Conservation (phyloP, 257 asterid species). For the Leonotis leonurus region DNA sequence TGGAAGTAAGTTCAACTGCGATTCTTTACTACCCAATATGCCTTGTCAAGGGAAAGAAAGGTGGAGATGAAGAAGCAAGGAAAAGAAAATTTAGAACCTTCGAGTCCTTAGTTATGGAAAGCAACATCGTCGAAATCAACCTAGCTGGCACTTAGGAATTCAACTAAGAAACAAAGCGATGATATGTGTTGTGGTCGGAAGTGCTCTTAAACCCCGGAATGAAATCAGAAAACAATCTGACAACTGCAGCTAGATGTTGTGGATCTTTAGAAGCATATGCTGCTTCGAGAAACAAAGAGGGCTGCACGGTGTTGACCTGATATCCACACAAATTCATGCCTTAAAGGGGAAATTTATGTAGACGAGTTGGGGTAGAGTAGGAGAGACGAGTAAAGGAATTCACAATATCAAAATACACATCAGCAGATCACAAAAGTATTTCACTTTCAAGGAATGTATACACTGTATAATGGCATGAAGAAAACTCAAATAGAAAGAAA, state of each 20-base stretch:
- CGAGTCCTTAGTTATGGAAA: background rate
- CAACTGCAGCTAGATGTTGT: constrained; percentile 74
- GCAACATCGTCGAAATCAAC: background rate
- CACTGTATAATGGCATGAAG: background rate
- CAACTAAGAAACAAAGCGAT: constrained; percentile 49
- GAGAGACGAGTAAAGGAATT: background rate
- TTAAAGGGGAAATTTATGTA: background rate
- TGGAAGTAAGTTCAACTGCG: background rate
- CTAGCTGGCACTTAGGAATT: constrained; percentile 18
- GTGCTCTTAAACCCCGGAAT: constrained; percentile 78
- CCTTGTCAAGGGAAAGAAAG: constrained; percentile 8
- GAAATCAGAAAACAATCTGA: constrained; percentile 81
- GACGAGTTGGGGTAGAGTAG: background rate
- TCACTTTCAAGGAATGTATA: background rate
- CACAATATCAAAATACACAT: background rate
- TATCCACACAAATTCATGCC: constrained; percentile 6
- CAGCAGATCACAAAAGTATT: background rate
- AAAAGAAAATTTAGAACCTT: background rate
- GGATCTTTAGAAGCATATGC: constrained; percentile 72
- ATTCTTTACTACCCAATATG: background rate
- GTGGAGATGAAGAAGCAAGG: constrained; percentile 12
- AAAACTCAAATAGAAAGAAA: background rate
- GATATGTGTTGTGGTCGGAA: constrained; percentile 49
- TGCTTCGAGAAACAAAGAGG: constrained; percentile 86
- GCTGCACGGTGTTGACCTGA: constrained; percentile 79